phyloP scores from a whole-genome alignment of 805 yeast genomes.

The Phaffomyces thermotolerans region DNA sequence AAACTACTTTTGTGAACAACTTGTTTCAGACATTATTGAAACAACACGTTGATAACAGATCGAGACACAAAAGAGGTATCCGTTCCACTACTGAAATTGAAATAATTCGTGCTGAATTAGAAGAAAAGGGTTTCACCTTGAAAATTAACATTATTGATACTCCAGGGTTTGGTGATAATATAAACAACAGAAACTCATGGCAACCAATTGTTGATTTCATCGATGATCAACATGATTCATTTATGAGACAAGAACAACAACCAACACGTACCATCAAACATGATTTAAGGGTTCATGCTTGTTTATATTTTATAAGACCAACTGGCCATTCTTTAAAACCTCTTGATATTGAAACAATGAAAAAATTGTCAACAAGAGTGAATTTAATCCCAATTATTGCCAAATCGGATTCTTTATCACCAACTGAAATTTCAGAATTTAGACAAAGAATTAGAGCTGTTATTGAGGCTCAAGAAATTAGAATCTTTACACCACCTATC shows the following conservation, averaged over 20 bases:
- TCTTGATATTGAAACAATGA: conserved; percentile 83
- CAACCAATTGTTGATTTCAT: conserved; percentile 80
- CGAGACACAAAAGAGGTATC: conserved; percentile 47
- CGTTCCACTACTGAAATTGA: conserved; percentile 73
- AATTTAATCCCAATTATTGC: conserved; percentile 79
- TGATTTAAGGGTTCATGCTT: conserved; percentile 86
- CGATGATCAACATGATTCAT: conserved; percentile 85
- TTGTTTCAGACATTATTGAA: conserved; percentile 70
- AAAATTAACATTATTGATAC: conserved; percentile 82
- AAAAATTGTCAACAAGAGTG: conserved; percentile 68
- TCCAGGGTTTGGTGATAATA: conserved; percentile 90
- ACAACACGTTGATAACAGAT: conserved; percentile 35
- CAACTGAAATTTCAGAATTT: conserved; percentile 21
- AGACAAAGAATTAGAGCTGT: conserved; percentile 64
- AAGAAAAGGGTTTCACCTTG: conserved; percentile 75
- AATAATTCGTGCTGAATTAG: conserved; percentile 70
- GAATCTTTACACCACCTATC: conserved; percentile 78
- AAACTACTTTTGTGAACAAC: conserved; percentile 85
- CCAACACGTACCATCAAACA: conserved; percentile 60
- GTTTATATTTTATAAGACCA: conserved; percentile 85
- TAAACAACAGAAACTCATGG: conserved; percentile 82
- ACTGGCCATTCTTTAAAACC: conserved; percentile 86
- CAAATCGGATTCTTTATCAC: conserved; percentile 22
- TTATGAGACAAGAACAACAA: conserved; percentile 90
- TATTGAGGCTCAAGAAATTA: conserved; percentile 77